phyloP scores from a whole-genome alignment of 139 green algal genomes.

The Picochlorum sp. region DNA sequence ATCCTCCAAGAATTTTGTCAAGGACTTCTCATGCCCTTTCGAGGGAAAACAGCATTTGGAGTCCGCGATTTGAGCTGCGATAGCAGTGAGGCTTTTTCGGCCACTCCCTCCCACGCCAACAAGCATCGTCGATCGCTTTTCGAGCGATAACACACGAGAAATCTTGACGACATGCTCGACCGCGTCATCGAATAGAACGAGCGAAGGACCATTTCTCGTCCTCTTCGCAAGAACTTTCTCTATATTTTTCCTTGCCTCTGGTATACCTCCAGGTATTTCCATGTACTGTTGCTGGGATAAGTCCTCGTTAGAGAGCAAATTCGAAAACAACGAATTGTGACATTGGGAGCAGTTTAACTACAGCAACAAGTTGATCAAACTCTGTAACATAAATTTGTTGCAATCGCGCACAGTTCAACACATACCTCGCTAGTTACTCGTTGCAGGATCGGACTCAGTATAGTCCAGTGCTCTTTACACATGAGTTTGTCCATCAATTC shows the following conservation, averaged over 20 bases:
- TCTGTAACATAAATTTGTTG: too few species aligned
- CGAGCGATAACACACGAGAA: conserved; percentile 73
- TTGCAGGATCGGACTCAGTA: too few species aligned
- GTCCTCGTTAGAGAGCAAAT: too few species aligned
- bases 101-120: conserved; percentile 88
- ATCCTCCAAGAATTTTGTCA: conserved; percentile 89
- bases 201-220: not conserved
- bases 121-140: conserved; percentile 76
- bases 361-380: conserved; percentile 19
- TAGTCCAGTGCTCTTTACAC: not conserved
- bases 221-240: not conserved
- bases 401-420: conserved; percentile 7
- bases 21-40: conserved; percentile 78
- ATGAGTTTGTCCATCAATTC: not conserved
- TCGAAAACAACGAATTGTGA: too few species aligned
- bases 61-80: conserved; percentile 76
- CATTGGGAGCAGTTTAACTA: conserved; percentile 70
- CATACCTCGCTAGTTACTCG: conserved; percentile 25
- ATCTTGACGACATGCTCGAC: conserved; percentile 84
- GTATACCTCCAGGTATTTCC: not conserved
- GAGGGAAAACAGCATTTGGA: conserved; percentile 38
- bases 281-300: too few species aligned
- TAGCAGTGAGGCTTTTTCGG: conserved; percentile 71
- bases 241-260: not conserved
- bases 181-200: conserved; percentile 88